phyloP scores from a whole-genome alignment of 2,329 filamentous ascomycete species.

The Trichoderma oligosporum region DNA sequence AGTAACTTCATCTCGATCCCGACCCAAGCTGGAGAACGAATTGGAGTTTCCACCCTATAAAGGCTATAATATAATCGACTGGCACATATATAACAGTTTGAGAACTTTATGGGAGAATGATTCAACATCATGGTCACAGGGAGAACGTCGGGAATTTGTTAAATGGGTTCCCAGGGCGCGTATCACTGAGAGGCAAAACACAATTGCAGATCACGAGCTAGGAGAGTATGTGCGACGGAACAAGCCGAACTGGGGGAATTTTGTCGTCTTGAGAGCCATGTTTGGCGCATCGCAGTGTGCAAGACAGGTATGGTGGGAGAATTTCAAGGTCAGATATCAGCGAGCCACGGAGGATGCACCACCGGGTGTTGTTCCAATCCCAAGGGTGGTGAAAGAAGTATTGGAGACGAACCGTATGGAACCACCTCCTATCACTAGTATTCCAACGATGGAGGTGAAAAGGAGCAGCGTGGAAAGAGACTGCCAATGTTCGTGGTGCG shows the following conservation, averaged over 20 bases:
- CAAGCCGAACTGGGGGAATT: slow-evolving; percentile 9
- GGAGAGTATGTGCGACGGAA: neutral
- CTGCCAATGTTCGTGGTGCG: neutral
- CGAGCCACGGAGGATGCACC: neutral
- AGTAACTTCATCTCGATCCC: neutral
- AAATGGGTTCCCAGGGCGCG: neutral
- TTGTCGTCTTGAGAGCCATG: slow-evolving; percentile 10
- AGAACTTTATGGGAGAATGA: neutral
- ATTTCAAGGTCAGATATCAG: neutral
- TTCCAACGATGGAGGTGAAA: slow-evolving; percentile 4
- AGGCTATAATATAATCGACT: slow-evolving; percentile 9
- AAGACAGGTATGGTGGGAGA: slow-evolving; percentile 5
- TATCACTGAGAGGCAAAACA: neutral
- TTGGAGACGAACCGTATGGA: slow-evolving; percentile 4
- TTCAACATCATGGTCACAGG: neutral
- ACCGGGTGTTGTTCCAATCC: slow-evolving; percentile 11
- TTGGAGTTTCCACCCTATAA: neutral
- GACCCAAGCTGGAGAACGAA: neutral
- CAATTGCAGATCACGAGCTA: neutral
- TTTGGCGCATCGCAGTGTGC: slow-evolving; percentile 13
- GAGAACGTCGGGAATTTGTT: neutral
- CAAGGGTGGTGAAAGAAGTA: neutral
- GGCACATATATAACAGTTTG: slow-evolving; percentile 4
- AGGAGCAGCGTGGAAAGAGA: neutral
- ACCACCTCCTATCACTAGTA: neutral